Base-by-base conservation (phyloP, 352 stramenopile genomes). In the Thalassiosira livingstoniorum region DNA sequence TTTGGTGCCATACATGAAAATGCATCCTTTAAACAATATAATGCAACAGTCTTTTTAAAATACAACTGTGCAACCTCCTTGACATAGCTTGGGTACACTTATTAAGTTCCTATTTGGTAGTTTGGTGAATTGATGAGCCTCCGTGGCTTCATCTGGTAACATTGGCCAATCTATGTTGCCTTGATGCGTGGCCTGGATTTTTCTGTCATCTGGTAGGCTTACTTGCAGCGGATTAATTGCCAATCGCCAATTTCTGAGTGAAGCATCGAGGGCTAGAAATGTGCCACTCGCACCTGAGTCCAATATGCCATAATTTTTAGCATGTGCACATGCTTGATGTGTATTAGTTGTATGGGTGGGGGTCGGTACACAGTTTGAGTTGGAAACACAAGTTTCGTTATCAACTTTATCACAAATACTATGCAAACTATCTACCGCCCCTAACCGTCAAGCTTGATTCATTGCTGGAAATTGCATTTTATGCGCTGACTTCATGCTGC, bases 1-100 rank as follows among this genome's bases (percentile, higher is more conserved):
- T 23, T 42, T 64, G 1, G 13, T 42, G 5, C 57, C 31, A 25
- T 31, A 5, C 25, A 64, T 42, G 3, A 64, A 7, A n/a, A n/a
- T 64, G 37, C 34, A 43, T 43, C 57, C 31, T 25, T 64, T 64
- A 31, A 23, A 64, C 0, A 25, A 43, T 23, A 64, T 31, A 43
- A 43, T 43, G 31, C 57, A 64, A 25, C 25, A 18, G 10, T 37
- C 57, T 5, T 42, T 13, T 25, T 15, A 2, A n/a, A 61, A 18
- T 47, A 18, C 7, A 18, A 47, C 39, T 47, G 7, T 47, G 15
- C 39, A 47, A 47, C 39, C 39, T 7, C 7, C 39, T 61, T 42
- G 2, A n/a, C 57, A 64, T 13, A 64, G 57, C 18, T 42, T 43
- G 1, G 11, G 21, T 42, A 42, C 57, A 15, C 11, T 25, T 4